Conservation (phyloP, 2,329 filamentous ascomycete genomes). For the Arthrobotrys conoides region DNA sequence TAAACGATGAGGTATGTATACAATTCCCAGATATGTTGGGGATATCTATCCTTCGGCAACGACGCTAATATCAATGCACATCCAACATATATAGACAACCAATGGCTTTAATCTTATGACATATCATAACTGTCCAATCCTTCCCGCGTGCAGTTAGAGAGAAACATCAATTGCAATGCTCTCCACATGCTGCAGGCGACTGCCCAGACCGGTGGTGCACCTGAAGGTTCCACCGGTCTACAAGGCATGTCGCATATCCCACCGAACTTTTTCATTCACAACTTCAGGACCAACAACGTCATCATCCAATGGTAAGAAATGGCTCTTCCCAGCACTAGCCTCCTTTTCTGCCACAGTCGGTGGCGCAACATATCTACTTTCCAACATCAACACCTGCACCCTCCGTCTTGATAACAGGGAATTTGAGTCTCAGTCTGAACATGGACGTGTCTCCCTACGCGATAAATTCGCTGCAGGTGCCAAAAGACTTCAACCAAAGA, state of each 20-base stretch:
- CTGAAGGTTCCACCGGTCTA: slow-evolving; percentile 20
- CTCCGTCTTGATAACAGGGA: slow-evolving; percentile 46
- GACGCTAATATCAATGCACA: slow-evolving; percentile 1
- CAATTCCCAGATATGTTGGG: not conserved
- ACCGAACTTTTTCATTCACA: slow-evolving; percentile 12
- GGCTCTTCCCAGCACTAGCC: slow-evolving; percentile 37
- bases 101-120: slow-evolving; percentile 6
- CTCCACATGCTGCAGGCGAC: slow-evolving; percentile 15
- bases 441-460: slow-evolving; percentile 4
- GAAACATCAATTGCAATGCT: slow-evolving; percentile 5
- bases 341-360: slow-evolving; percentile 37
- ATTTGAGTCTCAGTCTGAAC: not conserved
- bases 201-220: slow-evolving; percentile 6
- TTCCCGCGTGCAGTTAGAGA: not conserved
- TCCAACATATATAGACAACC: slow-evolving; percentile 1
- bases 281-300: not conserved
- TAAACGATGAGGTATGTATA: slow-evolving; percentile 13
- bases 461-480: slow-evolving; percentile 44
- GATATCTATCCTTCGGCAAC: not conserved
- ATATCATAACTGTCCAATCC: not conserved
- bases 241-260: slow-evolving; percentile 11
- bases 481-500: slow-evolving; percentile 45
- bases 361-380: slow-evolving; percentile 39
- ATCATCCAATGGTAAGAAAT: slow-evolving; percentile 25
- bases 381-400: slow-evolving; percentile 42